Evolutionary conservation across 345 rosid species (phyloP).

Genomic region (Clarkia xantiana): DNA sequence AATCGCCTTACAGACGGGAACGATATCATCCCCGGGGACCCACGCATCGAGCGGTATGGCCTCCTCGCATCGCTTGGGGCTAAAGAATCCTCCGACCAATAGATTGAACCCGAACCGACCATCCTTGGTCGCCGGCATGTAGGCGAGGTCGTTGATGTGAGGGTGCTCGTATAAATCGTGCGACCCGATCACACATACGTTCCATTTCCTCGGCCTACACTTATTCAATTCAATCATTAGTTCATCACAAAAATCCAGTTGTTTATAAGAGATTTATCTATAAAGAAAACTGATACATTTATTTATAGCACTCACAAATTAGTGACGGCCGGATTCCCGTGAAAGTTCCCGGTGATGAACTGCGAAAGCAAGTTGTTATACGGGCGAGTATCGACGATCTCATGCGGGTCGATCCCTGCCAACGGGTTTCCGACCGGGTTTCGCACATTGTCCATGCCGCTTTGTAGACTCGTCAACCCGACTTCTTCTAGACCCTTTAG

Average conservation of each 20-base stretch:
- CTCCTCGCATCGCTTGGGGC: constrained; percentile 77
- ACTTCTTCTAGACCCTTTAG: constrained; percentile 65
- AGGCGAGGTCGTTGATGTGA: constrained; percentile 91
- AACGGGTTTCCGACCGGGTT: constrained; percentile 90
- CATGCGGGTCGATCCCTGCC: constrained; percentile 82
- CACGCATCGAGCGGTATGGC: constrained; percentile 94
- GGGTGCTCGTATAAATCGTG: constrained; percentile 98
- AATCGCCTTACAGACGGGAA: constrained; percentile 63
- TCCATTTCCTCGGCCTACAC: constrained; percentile 92
- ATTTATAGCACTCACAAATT: constrained; percentile 53
- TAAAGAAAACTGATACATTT: too few relatives aligned
- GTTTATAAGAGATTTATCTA: too few relatives aligned
- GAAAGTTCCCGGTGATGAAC: constrained; percentile 57
- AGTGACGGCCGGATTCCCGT: constrained; percentile 52
- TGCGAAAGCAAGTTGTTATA: constrained; percentile 67
- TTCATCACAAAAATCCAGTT: not conserved
- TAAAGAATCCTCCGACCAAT: constrained; percentile 92
- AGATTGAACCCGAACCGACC: constrained; percentile 76
- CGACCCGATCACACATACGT: constrained; percentile 80
- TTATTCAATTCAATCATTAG: too few relatives aligned
- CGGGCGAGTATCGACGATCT: constrained; percentile 84
- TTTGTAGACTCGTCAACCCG: constrained; percentile 79
- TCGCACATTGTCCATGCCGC: constrained; percentile 97
- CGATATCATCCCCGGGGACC: constrained; percentile 68
- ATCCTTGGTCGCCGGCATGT: constrained; percentile 79